phyloP scores from a whole-genome alignment of 352 stramenopile genomes.

The Ochromonadaceae sp. region DNA sequence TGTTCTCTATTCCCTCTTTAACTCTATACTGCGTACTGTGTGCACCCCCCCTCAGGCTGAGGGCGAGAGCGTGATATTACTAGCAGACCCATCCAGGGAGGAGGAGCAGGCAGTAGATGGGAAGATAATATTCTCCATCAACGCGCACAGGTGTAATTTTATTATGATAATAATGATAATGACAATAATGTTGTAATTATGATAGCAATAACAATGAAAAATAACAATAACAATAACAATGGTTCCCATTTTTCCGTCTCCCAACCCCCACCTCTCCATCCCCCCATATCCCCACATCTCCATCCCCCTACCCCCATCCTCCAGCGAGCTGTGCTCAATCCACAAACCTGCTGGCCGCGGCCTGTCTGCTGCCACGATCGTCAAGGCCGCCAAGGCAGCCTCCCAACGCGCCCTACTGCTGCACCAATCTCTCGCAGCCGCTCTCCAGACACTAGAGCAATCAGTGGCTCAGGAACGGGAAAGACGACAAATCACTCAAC shows the following conservation, averaged over 20 bases:
- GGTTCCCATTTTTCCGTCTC: too few species aligned
- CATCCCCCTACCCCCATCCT: too few species aligned
- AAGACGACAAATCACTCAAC: background rate
- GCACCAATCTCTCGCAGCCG: background rate
- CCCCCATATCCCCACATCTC: too few species aligned
- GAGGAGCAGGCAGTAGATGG: slow-evolving; percentile 8
- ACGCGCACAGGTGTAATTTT: background rate
- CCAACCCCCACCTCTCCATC: too few species aligned
- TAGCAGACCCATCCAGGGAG: background rate
- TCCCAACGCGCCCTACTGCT: background rate
- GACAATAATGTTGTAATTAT: too few species aligned
- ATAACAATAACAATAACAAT: too few species aligned
- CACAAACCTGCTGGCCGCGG: slow-evolving; percentile 4
- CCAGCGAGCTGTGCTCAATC: slow-evolving; percentile 7
- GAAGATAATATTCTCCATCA: slow-evolving; percentile 1
- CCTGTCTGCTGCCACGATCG: background rate
- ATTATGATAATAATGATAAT: too few species aligned
- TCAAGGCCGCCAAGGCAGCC: background rate
- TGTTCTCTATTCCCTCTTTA: background rate
- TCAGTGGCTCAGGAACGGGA: background rate
- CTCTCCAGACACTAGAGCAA: background rate
- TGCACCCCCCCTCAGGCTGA: too few species aligned
- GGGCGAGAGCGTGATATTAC: background rate
- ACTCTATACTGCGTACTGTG: background rate
- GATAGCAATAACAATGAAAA: too few species aligned